Base-by-base conservation (phyloP, 2,329 filamentous ascomycete species). In the Nemania serpens region DNA sequence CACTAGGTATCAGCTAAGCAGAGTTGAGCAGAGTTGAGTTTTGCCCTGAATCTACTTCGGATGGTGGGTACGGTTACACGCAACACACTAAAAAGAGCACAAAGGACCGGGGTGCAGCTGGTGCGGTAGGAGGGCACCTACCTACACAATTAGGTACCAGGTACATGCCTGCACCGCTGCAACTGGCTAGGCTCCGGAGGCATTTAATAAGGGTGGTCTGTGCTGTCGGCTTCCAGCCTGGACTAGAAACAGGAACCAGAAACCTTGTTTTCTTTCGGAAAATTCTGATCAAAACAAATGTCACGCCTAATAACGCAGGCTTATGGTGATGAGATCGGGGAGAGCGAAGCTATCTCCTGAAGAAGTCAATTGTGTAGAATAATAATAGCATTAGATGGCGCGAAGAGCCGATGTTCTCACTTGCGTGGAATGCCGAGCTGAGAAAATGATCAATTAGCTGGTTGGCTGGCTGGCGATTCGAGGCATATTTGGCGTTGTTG, bases 241-340 rank as follows among this genome's bases (percentile, higher is more conserved):
- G 55, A 58, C 41, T 41, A 55, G 45, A 43, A 47, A 55, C 54
- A 56, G 42, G 25, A 59, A 45, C 36, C 7, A 22, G 51, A 56
- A 62, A 58, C 59, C 55, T 61, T 62, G 59, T 58, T 60, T 60
- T 62, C 43, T 52, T n/a, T 63, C 49, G 42, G 62, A 64, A 63
- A 62, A 60, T 59, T 63, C 55, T 61, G 56, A 65, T 54, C 59
- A 66, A 65, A 66, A 63, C 62, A 65, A n/a, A 58, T 59, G 45
- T 58, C 56, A 62, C 57, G 47, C 50, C 49, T 18, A 37, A 48
- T 25, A 29, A 53, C 52, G 37, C 22, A 42, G 33, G 49, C 39
- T 20, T 33, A 53, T 29, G 17, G 34, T 22, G 43, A 37, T 18
- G 36, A 29, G 33, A 18, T 53, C 55, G 54, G 47, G 1, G 33